Evolutionary conservation across 495 filamentous ascomycete species (phyloP), one percentile per base, ranked within the genome.

Genomic region (Wilcoxina mikolae): DNA sequence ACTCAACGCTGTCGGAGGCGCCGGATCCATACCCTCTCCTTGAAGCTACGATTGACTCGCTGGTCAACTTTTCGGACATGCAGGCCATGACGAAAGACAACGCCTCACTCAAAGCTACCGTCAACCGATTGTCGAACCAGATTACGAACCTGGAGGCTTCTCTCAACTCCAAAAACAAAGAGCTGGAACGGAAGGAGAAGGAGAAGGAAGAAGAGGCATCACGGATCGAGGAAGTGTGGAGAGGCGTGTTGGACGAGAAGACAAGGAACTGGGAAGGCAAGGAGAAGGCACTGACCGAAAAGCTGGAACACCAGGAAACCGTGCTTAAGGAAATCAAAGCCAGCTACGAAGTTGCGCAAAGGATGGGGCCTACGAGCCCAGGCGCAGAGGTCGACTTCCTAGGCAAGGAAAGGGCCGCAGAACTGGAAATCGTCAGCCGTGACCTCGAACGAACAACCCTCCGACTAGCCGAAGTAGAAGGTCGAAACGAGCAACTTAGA

Each of bases 1-100:
- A 99, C 67, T 90, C 87, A 12, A 83, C 88, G 5, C 70, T 99
- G 17, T 94, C 90, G 39, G 93, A 96, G 69, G 91, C 87, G 0
- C 89, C 91, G 11, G 91, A 99, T 68, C 91, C 91, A 18, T 99
- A 96, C 61, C 93, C 91, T 4, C 73, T 99, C 22, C 79, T 99
- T 20, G 91, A 99, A 72, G 88, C 91, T 17, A 94, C 90, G 18
- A 81, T 99, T 47, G 91, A 99, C 59, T 87, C 91, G 15, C 81
- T 96, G 56, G 47, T 66, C 44, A 67, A 65, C 23, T 55, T 58
- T 20, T 57, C 63, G 12, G 64, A 66, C 12, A 58, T 66, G 54
- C 59, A 59, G 27, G 48, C 56, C 23, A 72, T 99, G 48, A 89
- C 76, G 15, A 73, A 78, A 22, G 91, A 99, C 67, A 94, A 94